A percentile compares a stretch with the other conserved stretches of the same genome.
phyloP scores from a whole-genome alignment of 345 rosid species.

The Moringa oleifera region DNA sequence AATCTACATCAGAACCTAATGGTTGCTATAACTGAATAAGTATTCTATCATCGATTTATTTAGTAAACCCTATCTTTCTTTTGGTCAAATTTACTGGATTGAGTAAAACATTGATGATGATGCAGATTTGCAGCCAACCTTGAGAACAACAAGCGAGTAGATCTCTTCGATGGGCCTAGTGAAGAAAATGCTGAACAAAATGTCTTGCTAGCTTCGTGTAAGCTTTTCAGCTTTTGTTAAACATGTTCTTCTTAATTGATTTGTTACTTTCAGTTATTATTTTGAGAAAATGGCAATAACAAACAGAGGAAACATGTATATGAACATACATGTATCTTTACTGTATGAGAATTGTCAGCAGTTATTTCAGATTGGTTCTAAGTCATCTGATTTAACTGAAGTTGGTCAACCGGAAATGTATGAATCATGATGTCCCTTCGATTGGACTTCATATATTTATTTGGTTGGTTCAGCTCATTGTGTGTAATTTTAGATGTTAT shows the following conservation, averaged over 20 bases:
- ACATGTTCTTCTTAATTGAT: neutral
- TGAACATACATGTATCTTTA: too few relatives aligned
- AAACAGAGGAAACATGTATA: neutral
- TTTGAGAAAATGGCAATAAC: neutral
- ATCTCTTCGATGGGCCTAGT: constrained; percentile 83
- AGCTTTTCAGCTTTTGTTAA: constrained; percentile 18
- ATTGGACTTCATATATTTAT: neutral
- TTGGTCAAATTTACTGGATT: constrained; percentile 1
- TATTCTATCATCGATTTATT: neutral
- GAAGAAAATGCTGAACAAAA: constrained; percentile 84
- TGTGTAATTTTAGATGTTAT: neutral
- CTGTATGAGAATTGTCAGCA: neutral
- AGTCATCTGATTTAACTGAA: neutral
- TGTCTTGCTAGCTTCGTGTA: constrained; percentile 83
- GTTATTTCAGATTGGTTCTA: neutral
- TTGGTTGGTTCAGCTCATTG: neutral
- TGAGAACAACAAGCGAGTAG: constrained; percentile 77
- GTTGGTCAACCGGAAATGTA: neutral
- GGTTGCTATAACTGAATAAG: neutral
- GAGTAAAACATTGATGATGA: constrained; percentile 10
- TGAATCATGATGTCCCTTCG: too few relatives aligned
- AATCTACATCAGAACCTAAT: neutral
- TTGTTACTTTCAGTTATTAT: too few relatives aligned
- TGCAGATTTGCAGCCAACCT: constrained; percentile 69
- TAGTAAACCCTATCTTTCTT: neutral